A percentile compares a stretch with the other conserved stretches of the same genome.
These are phyloP conservation scores for Lasiosphaeris hirsuta DNA, from an alignment of 495 filamentous ascomycete genomes.

Conservation along the genomic window DNA sequence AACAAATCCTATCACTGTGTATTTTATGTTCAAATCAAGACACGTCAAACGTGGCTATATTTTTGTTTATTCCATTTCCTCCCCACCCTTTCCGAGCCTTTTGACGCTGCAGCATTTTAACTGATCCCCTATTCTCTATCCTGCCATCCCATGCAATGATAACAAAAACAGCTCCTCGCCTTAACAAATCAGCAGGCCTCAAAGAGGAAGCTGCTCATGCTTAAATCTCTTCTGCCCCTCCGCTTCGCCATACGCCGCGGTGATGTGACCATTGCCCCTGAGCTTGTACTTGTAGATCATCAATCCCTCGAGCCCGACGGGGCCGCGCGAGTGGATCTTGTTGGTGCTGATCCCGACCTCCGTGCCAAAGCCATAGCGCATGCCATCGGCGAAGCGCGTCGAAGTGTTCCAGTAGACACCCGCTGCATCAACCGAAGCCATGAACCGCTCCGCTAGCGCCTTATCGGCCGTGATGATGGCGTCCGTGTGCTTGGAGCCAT, in stretches of 20 bases:
- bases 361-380: conserved; percentile 95
- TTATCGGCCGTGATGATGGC: conserved; percentile 71
- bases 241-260: conserved; percentile 68
- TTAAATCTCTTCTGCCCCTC: conserved; percentile 64
- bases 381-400: conserved; percentile 91
- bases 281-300: conserved; percentile 97
- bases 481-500: conserved; percentile 95
- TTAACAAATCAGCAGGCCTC: background rate
- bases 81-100: too few species aligned
- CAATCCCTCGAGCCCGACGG: conserved; percentile 89
- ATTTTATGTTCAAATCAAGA: too few species aligned
- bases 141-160: too few species aligned
- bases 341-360: conserved; percentile 98
- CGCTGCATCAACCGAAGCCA: conserved; percentile 78
- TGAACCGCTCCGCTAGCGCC: conserved; percentile 70
- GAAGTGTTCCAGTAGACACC: conserved; percentile 98
- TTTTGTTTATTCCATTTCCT: too few species aligned
- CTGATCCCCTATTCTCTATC: too few species aligned
- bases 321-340: conserved; percentile 92
- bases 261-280: conserved; percentile 72
- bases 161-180: too few species aligned
- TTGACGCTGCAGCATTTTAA: too few species aligned
- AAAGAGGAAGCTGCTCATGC: conserved; percentile 58
- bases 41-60: too few species aligned
- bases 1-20: too few species aligned